Conservation (phyloP, 208 protist species). For the Trypanosoma theileri region DNA sequence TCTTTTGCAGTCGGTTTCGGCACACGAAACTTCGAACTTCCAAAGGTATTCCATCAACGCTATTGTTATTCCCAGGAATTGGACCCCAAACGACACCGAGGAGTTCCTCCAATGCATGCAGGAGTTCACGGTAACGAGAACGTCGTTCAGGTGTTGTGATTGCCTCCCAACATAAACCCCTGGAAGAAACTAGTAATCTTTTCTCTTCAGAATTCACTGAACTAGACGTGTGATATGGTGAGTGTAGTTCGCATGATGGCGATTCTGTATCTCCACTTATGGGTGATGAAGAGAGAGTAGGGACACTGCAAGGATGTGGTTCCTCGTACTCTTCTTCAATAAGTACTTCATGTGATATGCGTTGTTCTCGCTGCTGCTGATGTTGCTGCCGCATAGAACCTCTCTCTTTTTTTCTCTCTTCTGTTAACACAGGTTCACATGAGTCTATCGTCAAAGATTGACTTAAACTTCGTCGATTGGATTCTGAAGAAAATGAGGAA, state of each 20-base stretch:
- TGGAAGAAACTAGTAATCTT: neutral
- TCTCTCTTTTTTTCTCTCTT: neutral
- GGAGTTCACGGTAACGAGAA: constrained; percentile 22
- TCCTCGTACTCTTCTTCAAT: no score
- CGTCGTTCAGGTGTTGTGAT: constrained; percentile 13
- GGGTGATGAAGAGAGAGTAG: no score
- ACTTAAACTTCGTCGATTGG: neutral
- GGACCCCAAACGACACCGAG: constrained; percentile 19
- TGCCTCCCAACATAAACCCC: neutral
- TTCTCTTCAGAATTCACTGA: no score
- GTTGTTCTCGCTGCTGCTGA: no score
- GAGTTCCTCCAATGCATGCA: constrained; percentile 25
- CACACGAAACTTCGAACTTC: constrained; percentile 23
- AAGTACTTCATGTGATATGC: no score
- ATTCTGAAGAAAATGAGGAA: constrained; percentile 8
- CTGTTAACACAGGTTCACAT: neutral
- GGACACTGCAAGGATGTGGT: no score
- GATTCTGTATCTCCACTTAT: no score
- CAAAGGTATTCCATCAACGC: constrained; percentile 6
- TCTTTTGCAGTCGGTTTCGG: constrained; percentile 24
- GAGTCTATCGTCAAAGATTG: neutral
- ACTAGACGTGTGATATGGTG: no score
- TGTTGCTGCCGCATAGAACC: neutral
- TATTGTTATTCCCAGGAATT: neutral
- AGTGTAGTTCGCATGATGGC: no score